Conservation (phyloP, 1,139 yeast genomes). For the Saccharomyces hybrid region DNA sequence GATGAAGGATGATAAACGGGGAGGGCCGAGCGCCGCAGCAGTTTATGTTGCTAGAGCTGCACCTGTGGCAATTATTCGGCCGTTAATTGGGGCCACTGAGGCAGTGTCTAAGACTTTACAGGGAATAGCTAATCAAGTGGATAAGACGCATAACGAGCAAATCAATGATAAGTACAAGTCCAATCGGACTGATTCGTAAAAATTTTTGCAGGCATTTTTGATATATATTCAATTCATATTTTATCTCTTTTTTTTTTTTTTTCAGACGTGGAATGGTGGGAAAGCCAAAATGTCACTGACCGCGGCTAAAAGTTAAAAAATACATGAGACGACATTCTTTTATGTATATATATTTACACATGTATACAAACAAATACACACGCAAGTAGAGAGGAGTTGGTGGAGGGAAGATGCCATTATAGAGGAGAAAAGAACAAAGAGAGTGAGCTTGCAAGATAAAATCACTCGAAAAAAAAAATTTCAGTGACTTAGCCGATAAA, state of each 20-base stretch:
- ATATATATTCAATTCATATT: neutral
- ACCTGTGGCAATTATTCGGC: constrained; percentile 74
- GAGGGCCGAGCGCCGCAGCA: constrained; percentile 58
- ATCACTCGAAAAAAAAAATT: neutral
- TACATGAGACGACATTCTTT: neutral
- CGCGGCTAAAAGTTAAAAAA: neutral
- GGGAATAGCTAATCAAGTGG: constrained; percentile 78
- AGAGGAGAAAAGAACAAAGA: neutral
- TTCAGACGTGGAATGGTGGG: neutral
- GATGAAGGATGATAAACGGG: constrained; percentile 45
- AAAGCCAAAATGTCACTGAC: neutral
- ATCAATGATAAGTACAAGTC: constrained; percentile 47
- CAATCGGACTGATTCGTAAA: neutral
- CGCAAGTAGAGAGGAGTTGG: neutral
- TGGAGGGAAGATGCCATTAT: neutral
- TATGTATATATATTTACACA: constrained; percentile 2
- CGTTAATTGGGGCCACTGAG: constrained; percentile 89
- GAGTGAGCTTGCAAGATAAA: neutral
- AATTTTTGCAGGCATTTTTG: neutral
- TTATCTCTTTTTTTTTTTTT: neutral
- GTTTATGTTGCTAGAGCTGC: constrained; percentile 59
- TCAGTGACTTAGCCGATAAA: neutral
- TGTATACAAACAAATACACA: neutral
- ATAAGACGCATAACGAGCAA: constrained; percentile 47
- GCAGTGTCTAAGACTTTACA: constrained; percentile 74